These are phyloP conservation scores for Magnusiomyces fungicola DNA, from an alignment of 1,139 yeast species.

Conservation along the genomic window DNA sequence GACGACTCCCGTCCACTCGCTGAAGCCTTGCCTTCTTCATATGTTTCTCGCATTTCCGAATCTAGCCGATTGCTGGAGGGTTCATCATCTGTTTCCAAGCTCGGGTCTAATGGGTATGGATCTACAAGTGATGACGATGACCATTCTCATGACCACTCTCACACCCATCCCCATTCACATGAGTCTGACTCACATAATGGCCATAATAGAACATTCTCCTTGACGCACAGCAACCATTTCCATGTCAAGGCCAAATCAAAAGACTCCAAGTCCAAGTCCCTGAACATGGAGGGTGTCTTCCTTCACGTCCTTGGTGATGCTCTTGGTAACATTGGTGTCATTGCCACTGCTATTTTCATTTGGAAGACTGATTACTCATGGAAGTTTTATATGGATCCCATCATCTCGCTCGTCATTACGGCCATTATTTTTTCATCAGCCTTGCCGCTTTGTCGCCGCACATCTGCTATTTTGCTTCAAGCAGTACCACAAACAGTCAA, in stretches of 20 bases:
- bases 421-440: conserved; percentile 86
- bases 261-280: conserved; percentile 43
- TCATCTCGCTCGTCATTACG: conserved; percentile 78
- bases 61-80: conserved; percentile 15
- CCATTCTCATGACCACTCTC: conserved; percentile 14
- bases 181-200: conserved; percentile 11
- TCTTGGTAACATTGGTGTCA: conserved; percentile 90
- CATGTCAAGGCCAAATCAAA: conserved; percentile 32
- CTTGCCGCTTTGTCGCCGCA: conserved; percentile 77
- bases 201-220: conserved; percentile 17
- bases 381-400: conserved; percentile 81
- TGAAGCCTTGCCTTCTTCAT: conserved; percentile 11
- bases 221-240: conserved; percentile 31
- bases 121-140: not conserved
- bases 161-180: conserved; percentile 15
- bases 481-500: conserved; percentile 83
- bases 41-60: conserved; percentile 9
- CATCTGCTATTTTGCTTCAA: conserved; percentile 82
- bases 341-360: conserved; percentile 77
- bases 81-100: conserved; percentile 14
- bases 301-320: conserved; percentile 96
- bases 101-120: not conserved
- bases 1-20: conserved; percentile 15
- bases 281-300: conserved; percentile 97
- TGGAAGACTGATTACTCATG: conserved; percentile 91